Conservation (phyloP, 257 asterid genomes). For the Nicotiana paniculata region DNA sequence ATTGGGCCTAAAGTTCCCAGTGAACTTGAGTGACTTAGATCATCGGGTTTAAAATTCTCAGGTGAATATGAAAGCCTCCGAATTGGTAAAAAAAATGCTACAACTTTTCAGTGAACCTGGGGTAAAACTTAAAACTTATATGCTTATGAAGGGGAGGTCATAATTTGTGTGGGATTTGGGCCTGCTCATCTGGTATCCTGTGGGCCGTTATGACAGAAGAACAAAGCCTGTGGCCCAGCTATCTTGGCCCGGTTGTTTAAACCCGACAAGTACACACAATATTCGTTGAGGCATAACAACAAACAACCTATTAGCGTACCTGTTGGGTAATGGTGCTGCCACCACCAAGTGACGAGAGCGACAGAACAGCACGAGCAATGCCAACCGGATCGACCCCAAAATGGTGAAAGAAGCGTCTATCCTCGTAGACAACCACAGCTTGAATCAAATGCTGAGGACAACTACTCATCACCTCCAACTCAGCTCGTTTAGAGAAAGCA, state of each 20-base stretch:
- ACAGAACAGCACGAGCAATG: conserved; percentile 23
- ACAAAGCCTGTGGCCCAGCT: background rate
- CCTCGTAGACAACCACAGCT: conserved; percentile 31
- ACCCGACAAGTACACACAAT: background rate
- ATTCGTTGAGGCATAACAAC: conserved; percentile 22
- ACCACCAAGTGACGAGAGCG: conserved; percentile 31
- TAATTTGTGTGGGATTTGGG: background rate
- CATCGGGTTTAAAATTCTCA: no score
- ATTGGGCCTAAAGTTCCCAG: no score
- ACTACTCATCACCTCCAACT: conserved; percentile 17
- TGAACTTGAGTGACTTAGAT: no score
- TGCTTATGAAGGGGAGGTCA: no score
- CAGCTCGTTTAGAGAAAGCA: conserved; percentile 22
- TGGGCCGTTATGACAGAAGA: background rate
- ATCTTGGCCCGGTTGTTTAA: background rate
- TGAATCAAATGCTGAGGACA: conserved; percentile 21
- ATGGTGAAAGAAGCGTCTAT: conserved; percentile 29
- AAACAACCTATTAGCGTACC: conserved; percentile 18
- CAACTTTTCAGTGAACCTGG: no score
- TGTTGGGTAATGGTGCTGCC: conserved; percentile 30
- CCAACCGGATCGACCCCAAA: conserved; percentile 29
- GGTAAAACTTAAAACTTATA: no score
- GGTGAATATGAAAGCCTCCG: no score
- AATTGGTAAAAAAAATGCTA: no score
- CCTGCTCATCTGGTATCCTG: background rate